phyloP scores from a whole-genome alignment of 345 rosid species.

The Melaleuca alternifolia region DNA sequence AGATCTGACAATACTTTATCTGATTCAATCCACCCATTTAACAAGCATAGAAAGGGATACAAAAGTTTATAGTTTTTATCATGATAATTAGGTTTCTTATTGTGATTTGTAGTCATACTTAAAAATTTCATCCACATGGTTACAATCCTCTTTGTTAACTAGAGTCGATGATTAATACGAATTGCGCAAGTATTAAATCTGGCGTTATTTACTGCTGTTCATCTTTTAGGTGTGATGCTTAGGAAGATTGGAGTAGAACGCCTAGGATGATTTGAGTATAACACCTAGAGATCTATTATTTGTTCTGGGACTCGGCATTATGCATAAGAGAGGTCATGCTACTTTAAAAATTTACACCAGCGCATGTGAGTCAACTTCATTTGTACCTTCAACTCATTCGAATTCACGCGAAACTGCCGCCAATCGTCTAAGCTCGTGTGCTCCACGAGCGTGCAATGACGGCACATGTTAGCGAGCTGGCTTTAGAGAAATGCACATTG shows the following conservation, averaged over 20 bases:
- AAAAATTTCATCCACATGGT: neutral
- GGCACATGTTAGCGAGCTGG: neutral
- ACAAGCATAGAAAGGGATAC: too few species aligned
- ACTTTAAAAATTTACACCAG: neutral
- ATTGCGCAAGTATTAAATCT: neutral
- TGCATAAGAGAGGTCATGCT: neutral
- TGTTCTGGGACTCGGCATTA: too few species aligned
- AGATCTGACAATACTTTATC: too few species aligned
- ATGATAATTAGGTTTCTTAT: neutral
- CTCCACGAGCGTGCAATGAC: neutral
- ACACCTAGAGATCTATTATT: too few species aligned
- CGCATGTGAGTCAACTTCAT: neutral
- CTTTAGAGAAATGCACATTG: neutral
- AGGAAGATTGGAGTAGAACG: neutral
- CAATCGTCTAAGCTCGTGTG: neutral
- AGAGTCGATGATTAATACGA: neutral
- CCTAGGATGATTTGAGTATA: too few species aligned
- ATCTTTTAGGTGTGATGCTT: neutral
- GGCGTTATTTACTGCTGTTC: neutral
- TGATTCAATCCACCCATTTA: too few species aligned
- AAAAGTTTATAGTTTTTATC: too few species aligned
- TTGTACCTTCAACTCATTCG: neutral
- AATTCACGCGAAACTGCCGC: accelerated
- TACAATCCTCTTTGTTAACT: neutral
- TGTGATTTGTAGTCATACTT: neutral